phyloP scores from a whole-genome alignment of 441 rosid genomes.

The Jatropha podagrica region DNA sequence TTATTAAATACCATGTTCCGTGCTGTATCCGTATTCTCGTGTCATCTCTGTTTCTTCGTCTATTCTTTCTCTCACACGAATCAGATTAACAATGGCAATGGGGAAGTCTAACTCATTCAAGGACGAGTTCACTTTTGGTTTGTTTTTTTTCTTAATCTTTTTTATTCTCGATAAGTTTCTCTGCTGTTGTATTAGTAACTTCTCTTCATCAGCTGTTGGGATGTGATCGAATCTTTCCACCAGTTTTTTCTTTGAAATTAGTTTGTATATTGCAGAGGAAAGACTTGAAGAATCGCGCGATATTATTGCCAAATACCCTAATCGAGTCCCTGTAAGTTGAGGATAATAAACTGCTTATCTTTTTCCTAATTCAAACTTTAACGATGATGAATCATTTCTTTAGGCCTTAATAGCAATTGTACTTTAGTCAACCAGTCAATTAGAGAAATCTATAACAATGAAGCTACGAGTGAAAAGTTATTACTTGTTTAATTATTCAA shows the following conservation, averaged over 20 bases:
- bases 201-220: neutral
- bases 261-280: slow-evolving; percentile 44
- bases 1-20: neutral
- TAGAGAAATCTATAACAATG: neutral
- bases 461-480: neutral
- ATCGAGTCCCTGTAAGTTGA: slow-evolving; percentile 69
- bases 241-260: neutral
- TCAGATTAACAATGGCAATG: slow-evolving; percentile 30
- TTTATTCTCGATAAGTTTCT: neutral
- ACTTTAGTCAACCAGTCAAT: neutral
- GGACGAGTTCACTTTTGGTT: slow-evolving; percentile 69
- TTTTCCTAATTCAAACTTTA: neutral
- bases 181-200: neutral
- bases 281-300: slow-evolving; percentile 67
- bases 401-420: too few species aligned
- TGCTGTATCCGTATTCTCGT: neutral
- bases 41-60: neutral
- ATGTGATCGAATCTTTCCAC: neutral
- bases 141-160: slow-evolving; percentile 10
- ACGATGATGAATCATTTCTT: neutral
- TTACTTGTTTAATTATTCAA: too few species aligned
- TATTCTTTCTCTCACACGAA: neutral
- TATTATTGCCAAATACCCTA: slow-evolving; percentile 63
- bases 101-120: slow-evolving; percentile 55
- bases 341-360: neutral